Evolutionary conservation across 2,329 filamentous ascomycete genomes (phyloP).

Genomic region (Trichophyton schoenleinii): DNA sequence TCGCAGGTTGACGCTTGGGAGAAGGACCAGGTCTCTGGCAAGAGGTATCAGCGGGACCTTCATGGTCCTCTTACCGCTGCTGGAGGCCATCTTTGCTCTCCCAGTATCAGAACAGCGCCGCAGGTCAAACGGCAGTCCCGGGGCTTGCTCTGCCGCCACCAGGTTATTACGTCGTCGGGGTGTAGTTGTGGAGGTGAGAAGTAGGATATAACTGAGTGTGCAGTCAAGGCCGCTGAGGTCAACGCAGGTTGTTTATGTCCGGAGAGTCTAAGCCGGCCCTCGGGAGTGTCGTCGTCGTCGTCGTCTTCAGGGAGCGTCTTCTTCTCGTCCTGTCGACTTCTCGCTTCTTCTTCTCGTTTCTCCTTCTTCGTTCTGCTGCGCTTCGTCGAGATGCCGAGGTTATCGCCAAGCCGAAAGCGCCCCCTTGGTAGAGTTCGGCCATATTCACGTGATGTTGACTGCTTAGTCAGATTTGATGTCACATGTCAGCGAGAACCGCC

Average conservation of each 20-base stretch:
- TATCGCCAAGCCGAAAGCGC: neutral
- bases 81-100: conserved; percentile 1
- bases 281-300: neutral
- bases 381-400: neutral
- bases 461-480: neutral
- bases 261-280: neutral
- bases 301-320: neutral
- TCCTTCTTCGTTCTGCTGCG: neutral
- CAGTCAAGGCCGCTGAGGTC: neutral
- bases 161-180: neutral
- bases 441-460: neutral
- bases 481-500: neutral
- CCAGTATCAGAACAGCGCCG: neutral
- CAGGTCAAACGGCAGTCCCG: neutral
- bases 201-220: neutral
- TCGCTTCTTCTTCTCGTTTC: neutral
- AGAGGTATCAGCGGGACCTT: conserved; percentile 69
- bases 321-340: neutral
- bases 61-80: conserved; percentile 14
- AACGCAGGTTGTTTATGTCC: neutral
- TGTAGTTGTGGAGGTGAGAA: neutral
- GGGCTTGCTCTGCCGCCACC: neutral
- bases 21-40: conserved; percentile 64
- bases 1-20: conserved; percentile 74
- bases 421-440: neutral